These are phyloP conservation scores for Daldinia bambusicola DNA, from an alignment of 495 filamentous ascomycete species.

Conservation along the genomic window DNA sequence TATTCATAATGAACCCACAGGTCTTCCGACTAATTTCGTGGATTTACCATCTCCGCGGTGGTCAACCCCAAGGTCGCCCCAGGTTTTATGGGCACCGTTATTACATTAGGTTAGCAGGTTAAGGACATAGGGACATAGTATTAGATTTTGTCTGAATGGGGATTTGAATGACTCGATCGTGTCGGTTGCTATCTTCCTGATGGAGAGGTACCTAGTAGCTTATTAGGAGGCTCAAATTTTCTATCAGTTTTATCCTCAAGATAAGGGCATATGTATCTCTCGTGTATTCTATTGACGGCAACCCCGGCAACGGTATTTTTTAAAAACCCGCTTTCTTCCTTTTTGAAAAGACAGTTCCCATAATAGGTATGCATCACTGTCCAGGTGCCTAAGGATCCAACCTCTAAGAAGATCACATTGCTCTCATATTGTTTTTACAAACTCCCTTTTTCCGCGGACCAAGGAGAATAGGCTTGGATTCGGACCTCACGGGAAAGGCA, in stretches of 20 bases:
- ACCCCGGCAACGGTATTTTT: background rate
- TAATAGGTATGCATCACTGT: slow-evolving; percentile 4
- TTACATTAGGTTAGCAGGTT: no score
- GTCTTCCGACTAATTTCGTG: slow-evolving; percentile 35
- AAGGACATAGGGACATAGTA: no score
- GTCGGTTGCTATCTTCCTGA: background rate
- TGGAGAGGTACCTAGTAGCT: no score
- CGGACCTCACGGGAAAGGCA: background rate
- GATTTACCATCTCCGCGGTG: slow-evolving; percentile 42
- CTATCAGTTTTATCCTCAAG: background rate
- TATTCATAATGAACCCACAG: slow-evolving; percentile 20
- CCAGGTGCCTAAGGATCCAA: background rate
- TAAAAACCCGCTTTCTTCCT: background rate
- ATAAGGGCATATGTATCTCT: background rate
- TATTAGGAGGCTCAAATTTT: background rate
- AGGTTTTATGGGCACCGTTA: slow-evolving; percentile 2
- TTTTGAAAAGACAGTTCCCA: background rate
- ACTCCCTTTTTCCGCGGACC: slow-evolving; percentile 3
- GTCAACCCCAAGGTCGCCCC: slow-evolving; percentile 4
- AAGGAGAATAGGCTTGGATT: background rate
- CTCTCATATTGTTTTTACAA: background rate
- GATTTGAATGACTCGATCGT: slow-evolving; percentile 9
- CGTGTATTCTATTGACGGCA: background rate
- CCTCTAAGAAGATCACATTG: slow-evolving; percentile 4
- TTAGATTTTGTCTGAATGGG: background rate